Conservation (phyloP, 257 asterid genomes). For the Orobanche coerulescens region DNA sequence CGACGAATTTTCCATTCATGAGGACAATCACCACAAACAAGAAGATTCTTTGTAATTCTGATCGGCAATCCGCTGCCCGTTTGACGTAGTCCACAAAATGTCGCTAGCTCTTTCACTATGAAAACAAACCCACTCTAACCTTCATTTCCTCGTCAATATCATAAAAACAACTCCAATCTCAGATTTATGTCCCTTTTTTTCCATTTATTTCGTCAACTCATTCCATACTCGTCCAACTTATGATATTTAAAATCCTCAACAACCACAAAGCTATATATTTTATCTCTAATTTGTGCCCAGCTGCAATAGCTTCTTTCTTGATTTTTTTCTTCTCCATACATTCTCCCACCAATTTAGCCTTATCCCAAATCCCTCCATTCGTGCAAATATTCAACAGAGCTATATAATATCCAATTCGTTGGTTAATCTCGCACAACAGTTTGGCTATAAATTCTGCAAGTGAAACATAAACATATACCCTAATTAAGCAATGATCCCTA, state of each 20-base stretch:
- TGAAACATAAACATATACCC: conserved; percentile 30
- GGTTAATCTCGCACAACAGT: conserved; percentile 35
- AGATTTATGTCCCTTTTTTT: conserved; percentile 31
- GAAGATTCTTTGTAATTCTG: conserved; percentile 46
- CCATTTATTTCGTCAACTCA: conserved; percentile 29
- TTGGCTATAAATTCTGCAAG: conserved; percentile 38
- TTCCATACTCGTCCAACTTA: conserved; percentile 37
- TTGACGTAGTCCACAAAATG: conserved; percentile 33
- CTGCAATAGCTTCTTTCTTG: conserved; percentile 44
- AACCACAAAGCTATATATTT: conserved; percentile 33
- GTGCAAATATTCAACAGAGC: conserved; percentile 41
- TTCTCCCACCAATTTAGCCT: conserved; percentile 36
- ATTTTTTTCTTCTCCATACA: conserved; percentile 37
- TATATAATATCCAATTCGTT: conserved; percentile 36
- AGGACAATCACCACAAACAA: conserved; percentile 39
- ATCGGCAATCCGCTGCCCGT: conserved; percentile 35
- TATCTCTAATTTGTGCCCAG: conserved; percentile 36
- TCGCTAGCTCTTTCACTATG: conserved; percentile 47
- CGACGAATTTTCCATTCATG: conserved; percentile 25
- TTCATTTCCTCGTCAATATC: conserved; percentile 33
- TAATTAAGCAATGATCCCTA: conserved; percentile 49
- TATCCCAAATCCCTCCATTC: conserved; percentile 45
- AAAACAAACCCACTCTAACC: conserved; percentile 42
- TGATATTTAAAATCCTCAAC: conserved; percentile 38
- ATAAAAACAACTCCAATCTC: conserved; percentile 39